Evolutionary conservation across 164 flowering plant genomes (phyloP), one percentile per base, ranked within the genome.

Genomic region (Chimonanthus salicifolius): DNA sequence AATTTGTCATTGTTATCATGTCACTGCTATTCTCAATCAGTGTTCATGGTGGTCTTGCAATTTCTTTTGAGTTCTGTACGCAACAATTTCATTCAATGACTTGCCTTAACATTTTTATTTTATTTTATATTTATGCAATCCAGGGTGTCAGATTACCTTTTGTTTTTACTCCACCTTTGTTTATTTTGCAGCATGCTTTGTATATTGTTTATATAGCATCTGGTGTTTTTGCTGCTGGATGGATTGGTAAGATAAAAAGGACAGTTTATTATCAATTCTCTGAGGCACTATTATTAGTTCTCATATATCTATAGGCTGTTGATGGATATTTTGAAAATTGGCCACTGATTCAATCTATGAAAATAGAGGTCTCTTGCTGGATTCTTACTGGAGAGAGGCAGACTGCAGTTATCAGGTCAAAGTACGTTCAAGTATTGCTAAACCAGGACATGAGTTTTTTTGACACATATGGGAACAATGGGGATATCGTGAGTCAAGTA

Each of bases 401-500:
- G 87, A 95, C 99, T 74, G 99, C 98, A 74, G 99, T 93, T 79
- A 95, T 95, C 75, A 89, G 99, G 80, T 93, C 98, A 71, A 90
- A 83, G 77, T 95, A 95, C 83, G 99, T 95, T 64, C 91, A 88
- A 85, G 99, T 95, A 45, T 81, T 95, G 58, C 92, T 95, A 72
- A 90, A 90, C 75, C 99, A 95, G 78, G 98, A 95, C 77, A 95
- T 95, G 97, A 92, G 98, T 76, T 95, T 95, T 78, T 93, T 95
- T 82, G 97, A 95, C 80, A 95, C 98, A 4, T 95, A 93, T 70
- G 97, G 98, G 68, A 89, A 95, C 80, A 95, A 95, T 79, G 99
- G 99, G 68, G 99, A 95, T 77, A 95, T 95, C 75, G 99, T 95
- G 77, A 95, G 99, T 86, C 99, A 95, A 88, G 99, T 95, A n/a